Percentiles rank a stretch among this genome's conserved stretches.
Evolutionary conservation across 2,329 filamentous ascomycete species (phyloP).

Genomic region (Grosmannia penicillata): DNA sequence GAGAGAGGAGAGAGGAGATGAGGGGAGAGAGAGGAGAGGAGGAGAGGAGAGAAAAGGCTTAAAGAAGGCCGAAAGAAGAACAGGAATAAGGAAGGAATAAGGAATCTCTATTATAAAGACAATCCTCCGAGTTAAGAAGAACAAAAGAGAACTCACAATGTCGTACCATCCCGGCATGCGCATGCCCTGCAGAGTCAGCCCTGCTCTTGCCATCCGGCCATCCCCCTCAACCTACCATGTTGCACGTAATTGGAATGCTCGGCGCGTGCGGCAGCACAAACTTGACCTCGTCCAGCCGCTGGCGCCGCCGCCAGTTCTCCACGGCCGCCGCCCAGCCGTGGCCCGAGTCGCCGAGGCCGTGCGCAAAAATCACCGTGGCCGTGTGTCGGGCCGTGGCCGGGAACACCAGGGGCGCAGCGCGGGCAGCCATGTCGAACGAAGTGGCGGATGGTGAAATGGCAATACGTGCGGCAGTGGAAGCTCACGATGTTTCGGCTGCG

Average conservation of each 20-base stretch:
- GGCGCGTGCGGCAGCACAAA: constrained; percentile 93
- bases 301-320: constrained; percentile 70
- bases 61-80: background rate
- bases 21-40: background rate
- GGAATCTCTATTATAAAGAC: too few species aligned
- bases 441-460: background rate
- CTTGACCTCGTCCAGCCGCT: constrained; percentile 75
- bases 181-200: constrained; percentile 33
- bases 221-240: constrained; percentile 35
- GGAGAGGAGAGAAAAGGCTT: background rate
- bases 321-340: constrained; percentile 69
- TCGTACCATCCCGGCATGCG: constrained; percentile 83
- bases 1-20: background rate
- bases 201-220: too few species aligned
- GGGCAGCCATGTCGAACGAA: background rate
- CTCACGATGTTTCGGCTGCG: too few species aligned
- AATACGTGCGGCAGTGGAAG: background rate
- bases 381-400: constrained; percentile 71
- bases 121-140: background rate
- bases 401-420: constrained; percentile 46
- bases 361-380: constrained; percentile 85
- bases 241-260: constrained; percentile 61
- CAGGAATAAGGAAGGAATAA: background rate
- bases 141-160: constrained; percentile 35
- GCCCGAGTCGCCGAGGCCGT: constrained; percentile 78